Base-by-base conservation (phyloP, 208 protist genomes). In the Entamoeba moshkovskii region DNA sequence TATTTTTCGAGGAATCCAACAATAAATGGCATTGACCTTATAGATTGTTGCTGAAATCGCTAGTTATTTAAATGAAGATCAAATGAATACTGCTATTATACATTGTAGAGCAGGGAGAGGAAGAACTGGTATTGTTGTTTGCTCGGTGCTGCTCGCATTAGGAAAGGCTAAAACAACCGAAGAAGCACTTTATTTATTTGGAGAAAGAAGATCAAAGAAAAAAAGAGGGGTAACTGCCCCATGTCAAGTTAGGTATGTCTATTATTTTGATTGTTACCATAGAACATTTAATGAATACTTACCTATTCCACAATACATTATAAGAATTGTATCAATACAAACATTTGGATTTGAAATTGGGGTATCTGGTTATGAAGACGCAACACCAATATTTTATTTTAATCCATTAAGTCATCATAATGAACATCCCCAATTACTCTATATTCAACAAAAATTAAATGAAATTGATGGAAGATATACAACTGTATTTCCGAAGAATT, bases 71-170 rank as follows among this genome's bases (percentile, higher is more conserved):
- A 45, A 33, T 2, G 6, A 42, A 49, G 92, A 93, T 38, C 44
- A 44, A n/a, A 25, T 42, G 8, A 95, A 95, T 44, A 66, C 93
- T 16, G 52, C 44, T 2, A 45, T 48, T 18, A 16, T 95, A 15
- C 94, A 95, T 46, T 95, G 94, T 48, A 92, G 92, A 45, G 94
- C 94, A 1, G 94, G 94, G 18, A 93, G 52, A 49, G 94, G 94
- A n/a, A 4, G 94, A 18, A 95, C 94, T 25, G 94, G 94, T 2
- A 42, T 93, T 15, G 52, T 94, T 25, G 42, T 94, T 6, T 52
- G 11, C 42, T 92, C 44, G 3, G 49, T 92, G n/a, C 29, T 94
- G 4, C 13, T 94, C 29, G 46, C 8, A 15, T 46, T 22, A 22
- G 38, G 59, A 8, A n/a, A 44, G 42, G 45, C 22, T 3, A 59